Evolutionary conservation across 768 basidiomycete genomes (phyloP).

Genomic region (Coprinellus aureogranulatus): DNA sequence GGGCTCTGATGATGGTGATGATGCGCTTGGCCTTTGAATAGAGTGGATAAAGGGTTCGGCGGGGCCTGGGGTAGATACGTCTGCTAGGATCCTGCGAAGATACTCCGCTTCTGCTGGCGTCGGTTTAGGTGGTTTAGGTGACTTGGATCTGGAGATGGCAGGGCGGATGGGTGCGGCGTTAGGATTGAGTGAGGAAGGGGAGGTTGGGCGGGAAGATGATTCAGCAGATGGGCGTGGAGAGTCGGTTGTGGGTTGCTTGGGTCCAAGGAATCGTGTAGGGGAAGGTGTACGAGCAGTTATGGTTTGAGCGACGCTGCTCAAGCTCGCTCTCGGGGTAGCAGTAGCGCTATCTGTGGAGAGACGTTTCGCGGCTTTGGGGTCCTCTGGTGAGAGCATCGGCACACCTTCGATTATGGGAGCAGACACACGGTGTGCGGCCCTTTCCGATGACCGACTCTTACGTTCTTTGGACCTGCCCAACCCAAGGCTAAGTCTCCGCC

Average conservation of each 20-base stretch:
- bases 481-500: conserved; percentile 59
- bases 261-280: conserved; percentile 1
- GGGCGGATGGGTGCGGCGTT: conserved; percentile 1
- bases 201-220: neutral
- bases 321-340: conserved; percentile 1
- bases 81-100: conserved; percentile 65
- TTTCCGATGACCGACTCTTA: conserved; percentile 32
- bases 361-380: neutral
- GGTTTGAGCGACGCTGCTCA: neutral
- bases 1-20: conserved; percentile 10
- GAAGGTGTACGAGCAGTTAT: neutral
- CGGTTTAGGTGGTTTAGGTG: conserved; percentile 53
- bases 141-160: conserved; percentile 33
- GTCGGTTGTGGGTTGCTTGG: neutral
- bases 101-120: conserved; percentile 61
- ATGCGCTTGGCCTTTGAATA: conserved; percentile 16
- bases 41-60: conserved; percentile 28
- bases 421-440: conserved; percentile 17
- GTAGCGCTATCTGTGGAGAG: conserved; percentile 7
- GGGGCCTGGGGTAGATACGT: conserved; percentile 44
- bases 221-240: neutral
- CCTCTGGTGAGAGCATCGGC: neutral
- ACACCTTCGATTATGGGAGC: conserved; percentile 16
- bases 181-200: neutral
- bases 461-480: conserved; percentile 37